These are phyloP conservation scores for Fusarium sp. DNA, from an alignment of 2,329 filamentous ascomycete species.

Conservation along the genomic window DNA sequence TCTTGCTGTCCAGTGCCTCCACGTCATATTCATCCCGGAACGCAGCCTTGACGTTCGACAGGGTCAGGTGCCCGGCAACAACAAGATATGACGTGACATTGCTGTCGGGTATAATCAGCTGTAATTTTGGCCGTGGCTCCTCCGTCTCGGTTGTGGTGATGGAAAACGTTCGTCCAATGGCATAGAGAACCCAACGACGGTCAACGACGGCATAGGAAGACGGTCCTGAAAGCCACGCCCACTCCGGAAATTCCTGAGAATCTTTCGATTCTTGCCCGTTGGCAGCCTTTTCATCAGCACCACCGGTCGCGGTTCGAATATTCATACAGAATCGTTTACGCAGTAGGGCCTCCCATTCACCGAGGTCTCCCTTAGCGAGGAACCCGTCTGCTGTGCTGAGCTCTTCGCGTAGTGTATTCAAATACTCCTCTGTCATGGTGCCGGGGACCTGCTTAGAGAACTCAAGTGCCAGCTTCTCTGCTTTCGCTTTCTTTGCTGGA, in stretches of 20 bases:
- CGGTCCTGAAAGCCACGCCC: constrained; percentile 65
- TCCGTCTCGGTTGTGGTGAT: constrained; percentile 64
- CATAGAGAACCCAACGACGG: constrained; percentile 76
- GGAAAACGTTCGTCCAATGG: constrained; percentile 74
- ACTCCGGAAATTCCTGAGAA: constrained; percentile 58
- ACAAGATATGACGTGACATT: constrained; percentile 73
- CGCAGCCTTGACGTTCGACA: constrained; percentile 72
- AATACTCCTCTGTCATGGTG: constrained; percentile 66
- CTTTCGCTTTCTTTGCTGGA: constrained; percentile 52
- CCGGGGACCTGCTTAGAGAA: constrained; percentile 62
- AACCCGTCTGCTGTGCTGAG: constrained; percentile 64
- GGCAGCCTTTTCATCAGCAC: constrained; percentile 37
- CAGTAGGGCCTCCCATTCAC: constrained; percentile 66
- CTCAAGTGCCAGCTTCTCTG: constrained; percentile 50
- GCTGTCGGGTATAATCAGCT: constrained; percentile 63
- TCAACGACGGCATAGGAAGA: constrained; percentile 70
- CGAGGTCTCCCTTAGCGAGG: constrained; percentile 62
- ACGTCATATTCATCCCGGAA: constrained; percentile 65
- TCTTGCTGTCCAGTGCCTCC: constrained; percentile 61
- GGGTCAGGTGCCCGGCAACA: constrained; percentile 72
- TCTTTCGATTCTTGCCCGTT: constrained; percentile 38
- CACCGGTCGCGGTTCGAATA: constrained; percentile 43
- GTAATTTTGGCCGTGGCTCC: constrained; percentile 51
- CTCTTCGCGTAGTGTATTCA: constrained; percentile 62
- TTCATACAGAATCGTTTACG: constrained; percentile 65